Percentiles rank a stretch among this genome's conserved stretches.
phyloP scores from a whole-genome alignment of 805 yeast genomes.

The Pichia nanzhaoensis region DNA sequence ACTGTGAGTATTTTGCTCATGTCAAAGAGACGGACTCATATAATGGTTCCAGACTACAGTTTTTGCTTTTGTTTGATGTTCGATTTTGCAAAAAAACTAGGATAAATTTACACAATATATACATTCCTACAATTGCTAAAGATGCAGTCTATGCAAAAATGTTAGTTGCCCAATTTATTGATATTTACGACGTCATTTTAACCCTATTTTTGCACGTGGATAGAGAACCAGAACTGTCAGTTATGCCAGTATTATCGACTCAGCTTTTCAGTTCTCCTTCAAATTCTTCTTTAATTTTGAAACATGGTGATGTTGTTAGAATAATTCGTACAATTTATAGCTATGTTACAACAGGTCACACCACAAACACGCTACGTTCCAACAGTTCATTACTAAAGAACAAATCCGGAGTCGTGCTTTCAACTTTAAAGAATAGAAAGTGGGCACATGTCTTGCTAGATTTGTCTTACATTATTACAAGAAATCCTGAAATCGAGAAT shows the following conservation, averaged over 20 bases:
- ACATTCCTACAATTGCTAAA: constrained; percentile 57
- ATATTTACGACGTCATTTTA: constrained; percentile 68
- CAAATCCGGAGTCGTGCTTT: constrained; percentile 30
- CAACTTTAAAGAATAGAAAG: constrained; percentile 55
- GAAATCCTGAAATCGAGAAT: constrained; percentile 50
- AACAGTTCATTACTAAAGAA: background rate
- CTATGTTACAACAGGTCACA: constrained; percentile 49
- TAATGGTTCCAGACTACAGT: constrained; percentile 51
- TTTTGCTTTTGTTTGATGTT: constrained; percentile 57
- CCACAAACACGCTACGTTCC: constrained; percentile 9
- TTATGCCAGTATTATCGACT: constrained; percentile 65
- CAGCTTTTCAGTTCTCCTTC: constrained; percentile 90
- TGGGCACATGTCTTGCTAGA: constrained; percentile 79
- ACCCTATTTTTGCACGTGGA: constrained; percentile 68
- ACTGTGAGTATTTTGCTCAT: constrained; percentile 39
- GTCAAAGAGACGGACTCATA: constrained; percentile 11
- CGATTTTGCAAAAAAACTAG: constrained; percentile 66
- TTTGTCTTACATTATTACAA: constrained; percentile 65
- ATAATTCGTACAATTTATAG: constrained; percentile 59
- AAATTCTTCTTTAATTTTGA: constrained; percentile 55
- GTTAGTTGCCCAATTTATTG: constrained; percentile 76
- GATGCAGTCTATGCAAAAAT: constrained; percentile 48
- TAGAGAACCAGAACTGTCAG: constrained; percentile 81
- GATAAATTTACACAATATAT: constrained; percentile 51
- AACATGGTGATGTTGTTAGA: constrained; percentile 58